Evolutionary conservation across 1,139 yeast species (phyloP).

Genomic region (Blastobotrys persicus): DNA sequence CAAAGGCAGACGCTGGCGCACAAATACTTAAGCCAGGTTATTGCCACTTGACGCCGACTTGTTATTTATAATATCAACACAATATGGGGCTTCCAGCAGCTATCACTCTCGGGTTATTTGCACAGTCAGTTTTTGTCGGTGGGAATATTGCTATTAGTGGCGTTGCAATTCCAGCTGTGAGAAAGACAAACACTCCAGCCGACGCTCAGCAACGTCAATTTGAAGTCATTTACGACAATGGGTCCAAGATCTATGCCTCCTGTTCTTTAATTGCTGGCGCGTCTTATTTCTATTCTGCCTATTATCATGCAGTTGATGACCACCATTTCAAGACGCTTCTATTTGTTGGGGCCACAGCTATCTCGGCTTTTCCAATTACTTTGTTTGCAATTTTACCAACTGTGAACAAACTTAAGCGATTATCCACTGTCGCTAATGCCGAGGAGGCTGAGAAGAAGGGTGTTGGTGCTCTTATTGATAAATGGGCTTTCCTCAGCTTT

Average conservation of each 20-base stretch:
- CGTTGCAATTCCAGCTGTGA: background rate
- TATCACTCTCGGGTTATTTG: background rate
- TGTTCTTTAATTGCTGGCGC: background rate
- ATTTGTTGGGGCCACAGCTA: background rate
- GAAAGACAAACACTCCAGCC: slow-evolving; percentile 1
- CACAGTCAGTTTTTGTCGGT: slow-evolving; percentile 4
- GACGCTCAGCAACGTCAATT: slow-evolving; percentile 5
- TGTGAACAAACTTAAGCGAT: slow-evolving; percentile 1
- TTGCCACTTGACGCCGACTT: background rate
- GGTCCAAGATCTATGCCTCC: slow-evolving; percentile 2
- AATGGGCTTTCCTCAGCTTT: slow-evolving; percentile 1
- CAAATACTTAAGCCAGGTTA: background rate
- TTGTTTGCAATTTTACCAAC: background rate
- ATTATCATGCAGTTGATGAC: background rate
- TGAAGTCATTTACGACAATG: slow-evolving; percentile 1
- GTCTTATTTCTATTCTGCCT: background rate
- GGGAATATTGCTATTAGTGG: background rate
- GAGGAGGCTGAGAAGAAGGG: background rate
- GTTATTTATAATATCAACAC: background rate
- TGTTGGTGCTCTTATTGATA: background rate
- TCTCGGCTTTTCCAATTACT: background rate
- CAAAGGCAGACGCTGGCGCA: background rate
- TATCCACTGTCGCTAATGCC: background rate
- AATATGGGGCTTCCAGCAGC: slow-evolving; percentile 2
- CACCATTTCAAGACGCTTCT: background rate